Evolutionary conservation across 148 eudicot genomes (phyloP), one percentile per base, ranked within the genome.

Genomic region (Pouteria glomerata): DNA sequence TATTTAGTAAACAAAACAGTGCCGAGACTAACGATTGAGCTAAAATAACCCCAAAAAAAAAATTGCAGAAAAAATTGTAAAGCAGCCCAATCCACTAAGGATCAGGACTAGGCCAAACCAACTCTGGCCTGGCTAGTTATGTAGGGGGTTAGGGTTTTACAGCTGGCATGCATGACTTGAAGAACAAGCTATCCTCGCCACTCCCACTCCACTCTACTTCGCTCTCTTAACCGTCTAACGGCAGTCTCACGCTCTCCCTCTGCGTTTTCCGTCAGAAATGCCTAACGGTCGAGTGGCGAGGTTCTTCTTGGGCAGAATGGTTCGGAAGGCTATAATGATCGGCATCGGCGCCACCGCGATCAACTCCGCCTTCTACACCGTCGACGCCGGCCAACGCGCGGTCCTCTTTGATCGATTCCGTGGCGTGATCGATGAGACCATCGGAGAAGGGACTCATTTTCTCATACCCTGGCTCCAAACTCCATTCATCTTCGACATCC

Each of bases 321-420:
- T 87, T 1, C 58, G 77, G 0, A 86, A 92, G 26, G 95, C 90
- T 2, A 30, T 92, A 58, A 80, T 78, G 21, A 57, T 87, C 44
- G 92, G 96, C 0, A 19, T 78, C 34, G 83, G 82, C 64, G 88
- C 84, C 63, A 64, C 91, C 35, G 82, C 67, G 31, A 16, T 88
- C 73, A 83, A 61, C 83, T 74, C 96, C 76, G 72, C 96, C 8
- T 91, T 94, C 81, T 94, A 79, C 96, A 94, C 87, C 76, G 97
- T 91, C 63, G 97, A 94, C 80, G 98, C 97, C 13, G 98, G 98
- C 50, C 82, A 94, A 58, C 87, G 91, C n/a, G 98, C 98, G 15
- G 97, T 94, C 41, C 82, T 94, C 30, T 91, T 94, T 77, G 98
- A 94, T 68, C 85, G 98, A 6, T 82, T 94, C 80, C 85, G 91